A percentile compares a stretch with the other conserved stretches of the same genome.
Evolutionary conservation across 2,329 filamentous ascomycete species (phyloP).

Genomic region (Periconia sp.): DNA sequence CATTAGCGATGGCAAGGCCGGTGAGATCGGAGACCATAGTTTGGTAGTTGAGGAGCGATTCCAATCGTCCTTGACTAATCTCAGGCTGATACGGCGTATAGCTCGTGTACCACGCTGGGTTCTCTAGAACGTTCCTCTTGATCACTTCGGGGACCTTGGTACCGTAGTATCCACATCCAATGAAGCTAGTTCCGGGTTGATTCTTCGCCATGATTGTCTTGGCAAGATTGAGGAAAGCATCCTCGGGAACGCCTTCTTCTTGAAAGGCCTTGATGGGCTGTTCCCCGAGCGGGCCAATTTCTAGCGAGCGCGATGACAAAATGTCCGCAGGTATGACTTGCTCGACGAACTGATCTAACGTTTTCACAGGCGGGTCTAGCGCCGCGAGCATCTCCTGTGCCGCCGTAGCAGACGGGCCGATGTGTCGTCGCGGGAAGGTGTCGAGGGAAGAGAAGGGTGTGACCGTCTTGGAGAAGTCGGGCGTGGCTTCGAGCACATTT

Average conservation of each 20-base stretch:
- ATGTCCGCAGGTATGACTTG: slow-evolving; percentile 85
- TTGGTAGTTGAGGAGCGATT: slow-evolving; percentile 94
- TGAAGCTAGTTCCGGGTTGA: slow-evolving; percentile 70
- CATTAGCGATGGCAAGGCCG: slow-evolving; percentile 85
- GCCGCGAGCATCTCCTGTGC: slow-evolving; percentile 79
- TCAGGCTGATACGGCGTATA: slow-evolving; percentile 98
- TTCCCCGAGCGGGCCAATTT: slow-evolving; percentile 51
- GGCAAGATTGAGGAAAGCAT: slow-evolving; percentile 61
- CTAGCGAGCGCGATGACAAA: slow-evolving; percentile 68
- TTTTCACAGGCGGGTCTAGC: slow-evolving; percentile 74
- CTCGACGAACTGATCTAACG: slow-evolving; percentile 80
- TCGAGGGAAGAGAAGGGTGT: slow-evolving; percentile 57
- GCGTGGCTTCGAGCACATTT: slow-evolving; percentile 37
- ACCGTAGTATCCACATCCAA: slow-evolving; percentile 86
- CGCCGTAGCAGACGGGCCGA: slow-evolving; percentile 77
- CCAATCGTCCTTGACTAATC: slow-evolving; percentile 91
- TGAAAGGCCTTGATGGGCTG: slow-evolving; percentile 47
- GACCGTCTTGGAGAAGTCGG: slow-evolving; percentile 22
- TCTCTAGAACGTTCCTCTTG: slow-evolving; percentile 90
- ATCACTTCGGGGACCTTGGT: slow-evolving; percentile 90
- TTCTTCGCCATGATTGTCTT: slow-evolving; percentile 66
- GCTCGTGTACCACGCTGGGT: slow-evolving; percentile 95
- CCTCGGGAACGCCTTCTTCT: slow-evolving; percentile 59
- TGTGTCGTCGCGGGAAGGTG: slow-evolving; percentile 81
- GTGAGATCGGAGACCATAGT: slow-evolving; percentile 90